Percentiles rank a stretch among this genome's conserved stretches.
phyloP scores from a whole-genome alignment of 2,329 filamentous ascomycete genomes.

The Xylaria sp. region DNA sequence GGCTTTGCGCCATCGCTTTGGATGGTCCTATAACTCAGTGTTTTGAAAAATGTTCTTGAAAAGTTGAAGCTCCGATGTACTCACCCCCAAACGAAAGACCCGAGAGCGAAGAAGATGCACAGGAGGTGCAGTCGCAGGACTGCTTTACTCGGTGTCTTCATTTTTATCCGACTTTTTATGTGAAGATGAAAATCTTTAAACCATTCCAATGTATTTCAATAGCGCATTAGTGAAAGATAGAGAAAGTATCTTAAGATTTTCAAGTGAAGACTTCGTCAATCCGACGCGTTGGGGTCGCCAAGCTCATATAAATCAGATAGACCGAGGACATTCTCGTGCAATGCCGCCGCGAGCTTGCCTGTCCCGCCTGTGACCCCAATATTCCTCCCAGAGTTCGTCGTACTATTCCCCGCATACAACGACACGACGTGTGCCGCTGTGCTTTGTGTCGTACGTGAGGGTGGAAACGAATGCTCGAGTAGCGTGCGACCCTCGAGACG shows the following conservation, averaged over 20 bases:
- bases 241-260: background rate
- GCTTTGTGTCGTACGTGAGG: background rate
- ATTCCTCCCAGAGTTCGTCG: background rate
- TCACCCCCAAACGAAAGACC: constrained; percentile 62
- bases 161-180: no score
- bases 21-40: no score
- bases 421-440: background rate
- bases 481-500: background rate
- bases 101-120: constrained; percentile 60
- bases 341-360: background rate
- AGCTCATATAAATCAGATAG: constrained; percentile 5
- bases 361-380: background rate
- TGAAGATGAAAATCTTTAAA: no score
- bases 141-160: constrained; percentile 43
- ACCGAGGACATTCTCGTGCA: background rate
- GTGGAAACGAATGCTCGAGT: background rate
- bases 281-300: background rate
- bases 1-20: no score
- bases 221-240: no score
- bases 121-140: constrained; percentile 51
- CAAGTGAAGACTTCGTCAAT: background rate
- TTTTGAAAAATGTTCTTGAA: background rate
- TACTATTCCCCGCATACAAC: constrained; percentile 9
- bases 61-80: constrained; percentile 25
- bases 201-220: no score